Conservation (phyloP, 106 monocot species). For the Iris macrosiphon region DNA sequence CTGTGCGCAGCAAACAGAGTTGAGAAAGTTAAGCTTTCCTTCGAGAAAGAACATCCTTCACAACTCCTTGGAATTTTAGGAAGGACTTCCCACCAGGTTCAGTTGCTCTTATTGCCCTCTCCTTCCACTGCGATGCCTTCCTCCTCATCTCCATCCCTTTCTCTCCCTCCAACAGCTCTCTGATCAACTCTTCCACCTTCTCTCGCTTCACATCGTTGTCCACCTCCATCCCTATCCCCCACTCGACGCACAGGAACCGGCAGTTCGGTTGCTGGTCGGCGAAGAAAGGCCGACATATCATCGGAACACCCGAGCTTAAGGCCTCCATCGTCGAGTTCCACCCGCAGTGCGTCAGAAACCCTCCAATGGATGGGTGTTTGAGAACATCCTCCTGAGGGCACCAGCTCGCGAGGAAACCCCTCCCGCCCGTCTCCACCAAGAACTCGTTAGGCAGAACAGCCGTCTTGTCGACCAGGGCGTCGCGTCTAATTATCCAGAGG, state of each 20-base stretch:
- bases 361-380: slow-evolving; percentile 25
- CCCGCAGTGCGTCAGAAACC: slow-evolving; percentile 49
- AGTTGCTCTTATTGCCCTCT: background rate
- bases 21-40: no score
- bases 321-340: slow-evolving; percentile 68
- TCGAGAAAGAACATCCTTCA: background rate
- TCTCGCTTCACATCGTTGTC: slow-evolving; percentile 4
- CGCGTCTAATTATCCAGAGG: slow-evolving; percentile 1
- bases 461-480: background rate
- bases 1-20: no score
- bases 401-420: slow-evolving; percentile 18
- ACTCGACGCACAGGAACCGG: background rate
- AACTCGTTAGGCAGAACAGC: background rate
- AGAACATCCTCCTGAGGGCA: slow-evolving; percentile 46
- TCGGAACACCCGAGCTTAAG: slow-evolving; percentile 6
- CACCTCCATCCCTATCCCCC: slow-evolving; percentile 4
- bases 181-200: background rate
- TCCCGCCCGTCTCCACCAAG: background rate
- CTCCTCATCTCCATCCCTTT: background rate
- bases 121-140: slow-evolving; percentile 11
- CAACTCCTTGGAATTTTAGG: background rate
- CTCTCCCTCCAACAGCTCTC: slow-evolving; percentile 5
- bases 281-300: background rate
- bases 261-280: background rate
- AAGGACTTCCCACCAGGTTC: background rate